Evolutionary conservation across 495 filamentous ascomycete genomes (phyloP).

Genomic region (Penicillium macrosclerotiorum): DNA sequence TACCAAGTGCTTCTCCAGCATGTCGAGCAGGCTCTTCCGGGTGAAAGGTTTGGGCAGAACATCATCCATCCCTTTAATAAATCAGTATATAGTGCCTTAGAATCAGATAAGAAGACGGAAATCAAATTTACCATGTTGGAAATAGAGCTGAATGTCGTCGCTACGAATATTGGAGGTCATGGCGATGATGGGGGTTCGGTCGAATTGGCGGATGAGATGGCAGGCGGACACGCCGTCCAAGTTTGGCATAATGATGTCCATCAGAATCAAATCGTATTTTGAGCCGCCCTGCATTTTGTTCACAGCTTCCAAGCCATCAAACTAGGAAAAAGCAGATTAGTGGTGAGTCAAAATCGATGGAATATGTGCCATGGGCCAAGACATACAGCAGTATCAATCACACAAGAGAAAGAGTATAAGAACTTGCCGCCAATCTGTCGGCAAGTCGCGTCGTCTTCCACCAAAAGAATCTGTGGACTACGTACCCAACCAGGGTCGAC

Average conservation of each 20-base stretch:
- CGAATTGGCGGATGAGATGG: constrained; percentile 87
- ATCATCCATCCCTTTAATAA: constrained; percentile 89
- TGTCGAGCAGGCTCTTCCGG: constrained; percentile 85
- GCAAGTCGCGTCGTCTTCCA: constrained; percentile 95
- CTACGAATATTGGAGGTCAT: constrained; percentile 99
- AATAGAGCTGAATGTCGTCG: constrained; percentile 96
- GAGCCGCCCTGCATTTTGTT: constrained; percentile 81
- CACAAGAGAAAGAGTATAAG: constrained; percentile 80
- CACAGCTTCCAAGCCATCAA: constrained; percentile 89
- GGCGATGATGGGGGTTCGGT: constrained; percentile 87
- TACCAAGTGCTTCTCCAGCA: constrained; percentile 84
- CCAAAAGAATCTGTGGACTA: constrained; percentile 82
- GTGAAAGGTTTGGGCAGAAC: constrained; percentile 97
- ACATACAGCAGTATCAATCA: constrained; percentile 87
- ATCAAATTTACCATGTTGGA: constrained; percentile 79
- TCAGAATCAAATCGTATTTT: constrained; percentile 90
- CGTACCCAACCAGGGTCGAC: constrained; percentile 79
- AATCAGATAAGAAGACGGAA: constrained; percentile 13
- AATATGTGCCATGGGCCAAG: constrained; percentile 13
- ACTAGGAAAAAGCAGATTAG: constrained; percentile 44
- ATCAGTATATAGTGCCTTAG: constrained; percentile 7
- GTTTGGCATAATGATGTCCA: constrained; percentile 99
- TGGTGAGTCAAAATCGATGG: neutral
- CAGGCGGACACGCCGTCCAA: constrained; percentile 94
- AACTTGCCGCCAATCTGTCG: constrained; percentile 94